Evolutionary conservation across 306 rosid species (phyloP), one percentile per base, ranked within the genome.

Genomic region (Purshia tridentata): DNA sequence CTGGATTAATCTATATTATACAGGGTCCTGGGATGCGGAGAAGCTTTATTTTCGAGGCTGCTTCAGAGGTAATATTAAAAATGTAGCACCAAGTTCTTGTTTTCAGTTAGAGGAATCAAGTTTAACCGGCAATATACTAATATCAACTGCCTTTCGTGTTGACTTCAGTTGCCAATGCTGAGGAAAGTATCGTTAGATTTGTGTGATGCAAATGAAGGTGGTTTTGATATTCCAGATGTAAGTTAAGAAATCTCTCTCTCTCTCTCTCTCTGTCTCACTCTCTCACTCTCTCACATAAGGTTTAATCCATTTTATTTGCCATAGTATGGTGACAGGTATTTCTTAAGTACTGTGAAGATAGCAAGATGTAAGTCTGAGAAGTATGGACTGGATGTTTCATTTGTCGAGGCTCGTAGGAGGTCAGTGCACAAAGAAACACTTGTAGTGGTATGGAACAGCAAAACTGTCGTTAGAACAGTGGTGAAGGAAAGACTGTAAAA

Each of bases 141-240:
- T 42, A 51, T n/a, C 48, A 41, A 10, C 9, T 37, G 59, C 72
- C 59, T 80, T 74, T 59, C 72, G 41, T 80, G 67, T 55, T 73
- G 67, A 70, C 48, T 56, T 67, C 85, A 92, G 93, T 8, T 89
- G 81, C 91, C 91, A 53, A 41, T 87, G 84, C 96, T 92, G 68
- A 86, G 96, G 74, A 85, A 74, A 75, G 52, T 92, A 46, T 89
- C 93, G 16, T 76, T 92, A 74, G 97, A 89, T 83, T 11, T 84
- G 76, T 92, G 97, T 73, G 97, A 92, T 84, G 90, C 97, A 39
- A 72, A 77, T 41, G 88, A 89, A 69, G 93, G 90, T 70, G 88
- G 79, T 74, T 89, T 84, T 78, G 88, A 89, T 80, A 72, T 89
- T 81, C 96, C 96, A 53, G 72, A 78, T 42, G 96, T 92, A 83